Percentiles rank a stretch among this genome's conserved stretches.
Evolutionary conservation across 371 early-diverging fungal species (phyloP).

Genomic region (Rhizopus microsporus): DNA sequence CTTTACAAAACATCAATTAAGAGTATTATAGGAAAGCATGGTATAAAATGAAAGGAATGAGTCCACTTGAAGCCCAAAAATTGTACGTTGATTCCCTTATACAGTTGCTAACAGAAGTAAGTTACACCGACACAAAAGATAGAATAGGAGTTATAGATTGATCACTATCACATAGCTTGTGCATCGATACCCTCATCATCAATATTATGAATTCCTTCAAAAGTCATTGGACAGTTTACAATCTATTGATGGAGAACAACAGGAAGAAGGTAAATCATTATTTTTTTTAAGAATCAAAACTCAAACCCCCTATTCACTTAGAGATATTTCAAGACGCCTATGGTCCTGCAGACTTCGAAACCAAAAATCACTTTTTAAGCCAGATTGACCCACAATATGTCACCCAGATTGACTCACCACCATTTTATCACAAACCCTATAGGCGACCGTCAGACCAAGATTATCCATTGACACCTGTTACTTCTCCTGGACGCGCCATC

Average conservation of each 20-base stretch:
- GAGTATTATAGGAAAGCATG: conserved; percentile 27
- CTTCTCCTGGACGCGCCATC: conserved; percentile 17
- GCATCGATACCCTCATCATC: conserved; percentile 28
- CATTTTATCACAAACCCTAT: conserved; percentile 6
- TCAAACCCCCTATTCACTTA: neutral
- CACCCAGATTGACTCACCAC: conserved; percentile 10
- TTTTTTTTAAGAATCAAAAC: neutral
- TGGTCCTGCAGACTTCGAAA: conserved; percentile 23
- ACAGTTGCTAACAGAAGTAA: conserved; percentile 27
- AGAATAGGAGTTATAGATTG: neutral
- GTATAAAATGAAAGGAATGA: conserved; percentile 30
- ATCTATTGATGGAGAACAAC: conserved; percentile 10
- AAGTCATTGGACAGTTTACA: conserved; percentile 20
- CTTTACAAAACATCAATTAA: neutral
- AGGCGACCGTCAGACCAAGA: conserved; percentile 6
- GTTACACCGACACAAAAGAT: neutral
- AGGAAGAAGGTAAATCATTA: conserved; percentile 14
- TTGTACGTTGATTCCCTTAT: conserved; percentile 29
- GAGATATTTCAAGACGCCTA: conserved; percentile 26
- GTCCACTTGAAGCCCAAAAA: conserved; percentile 29
- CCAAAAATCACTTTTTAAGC: conserved; percentile 20
- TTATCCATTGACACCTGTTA: conserved; percentile 30
- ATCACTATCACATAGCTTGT: conserved; percentile 12
- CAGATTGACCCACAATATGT: conserved; percentile 25
- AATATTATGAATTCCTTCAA: conserved; percentile 19